Evolutionary conservation across 768 basidiomycete species (phyloP), one percentile per base, ranked within the genome.

Genomic region (Leccinum ochraceum): DNA sequence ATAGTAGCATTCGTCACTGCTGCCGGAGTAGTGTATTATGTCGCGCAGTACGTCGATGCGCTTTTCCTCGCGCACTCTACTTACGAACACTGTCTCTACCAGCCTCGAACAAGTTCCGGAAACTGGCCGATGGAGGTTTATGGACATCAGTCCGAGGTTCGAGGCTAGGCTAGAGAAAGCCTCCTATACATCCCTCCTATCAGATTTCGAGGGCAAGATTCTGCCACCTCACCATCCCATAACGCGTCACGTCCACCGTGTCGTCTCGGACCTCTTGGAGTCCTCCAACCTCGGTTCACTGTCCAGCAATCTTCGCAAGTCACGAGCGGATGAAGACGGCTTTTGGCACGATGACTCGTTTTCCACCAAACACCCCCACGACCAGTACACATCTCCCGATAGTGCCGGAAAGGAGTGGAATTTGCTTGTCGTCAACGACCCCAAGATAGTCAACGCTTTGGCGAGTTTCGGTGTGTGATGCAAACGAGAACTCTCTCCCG

Each of bases 101-200:
- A 95, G 93, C 68, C 79, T 95, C 28, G 95, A 98, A 71, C 81
- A 84, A 69, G 90, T 94, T 0, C 86, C 90, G 3, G 89, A 95
- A 70, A 95, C 93, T 0, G 93, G 94, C 0, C 77, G 95, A 58
- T 89, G 88, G 83, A 76, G 95, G 22, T 97, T 95, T 71, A 96
- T 98, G 84, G 89, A 91, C 69, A 80, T 88, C 3, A 81, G 81
- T 46, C 80, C 81, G 0, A 77, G 78, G 55, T 75, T 73, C 28
- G 92, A 95, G 75, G 77, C 81, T 8, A 69, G 76, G 81, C 70
- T 89, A 14, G 81, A 77, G 17, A 74, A 83, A 52, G 46, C 72
- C 2, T 69, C 75, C 22, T 73, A 77, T 63, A 53, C 64, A 39
- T 71, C 86, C 57, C 77, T 87, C 0, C 70, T 86, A 0, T 56